Conservation (phyloP, 495 filamentous ascomycete species). For the Cryomyces antarcticus region DNA sequence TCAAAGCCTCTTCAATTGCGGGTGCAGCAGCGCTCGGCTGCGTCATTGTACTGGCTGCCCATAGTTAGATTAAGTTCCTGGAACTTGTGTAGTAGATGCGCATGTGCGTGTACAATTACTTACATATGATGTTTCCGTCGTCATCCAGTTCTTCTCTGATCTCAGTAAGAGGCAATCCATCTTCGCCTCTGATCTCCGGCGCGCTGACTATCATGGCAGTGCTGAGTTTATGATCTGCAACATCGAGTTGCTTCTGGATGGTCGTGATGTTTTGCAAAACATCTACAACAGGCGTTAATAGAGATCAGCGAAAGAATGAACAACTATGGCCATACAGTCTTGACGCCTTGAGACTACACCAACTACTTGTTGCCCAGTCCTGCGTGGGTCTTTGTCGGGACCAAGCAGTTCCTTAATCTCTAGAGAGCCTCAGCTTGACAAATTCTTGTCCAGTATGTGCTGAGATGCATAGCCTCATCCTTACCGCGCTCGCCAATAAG, state of each 20-base stretch:
- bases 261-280: slow-evolving; percentile 59
- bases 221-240: slow-evolving; percentile 45
- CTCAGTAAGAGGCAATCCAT: slow-evolving; percentile 57
- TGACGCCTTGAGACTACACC: slow-evolving; percentile 53
- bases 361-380: slow-evolving; percentile 34
- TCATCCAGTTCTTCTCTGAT: slow-evolving; percentile 88
- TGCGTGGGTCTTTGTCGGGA: slow-evolving; percentile 26
- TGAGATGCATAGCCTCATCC: background rate
- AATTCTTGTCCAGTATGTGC: background rate
- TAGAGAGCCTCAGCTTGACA: slow-evolving; percentile 11
- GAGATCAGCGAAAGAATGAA: background rate
- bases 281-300: slow-evolving; percentile 21
- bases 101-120: too few species aligned
- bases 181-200: slow-evolving; percentile 31
- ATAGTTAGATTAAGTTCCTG: background rate
- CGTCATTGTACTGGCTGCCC: slow-evolving; percentile 25
- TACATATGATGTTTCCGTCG: slow-evolving; percentile 58
- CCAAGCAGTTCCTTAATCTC: slow-evolving; percentile 47
- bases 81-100: background rate
- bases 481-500: slow-evolving; percentile 36
- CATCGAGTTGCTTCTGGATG: slow-evolving; percentile 45
- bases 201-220: slow-evolving; percentile 21
- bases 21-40: slow-evolving; percentile 36
- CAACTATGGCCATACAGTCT: too few species aligned
- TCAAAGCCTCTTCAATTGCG: slow-evolving; percentile 42